Evolutionary conservation across 495 filamentous ascomycete species (phyloP).

Genomic region (Apodospora peruviana): DNA sequence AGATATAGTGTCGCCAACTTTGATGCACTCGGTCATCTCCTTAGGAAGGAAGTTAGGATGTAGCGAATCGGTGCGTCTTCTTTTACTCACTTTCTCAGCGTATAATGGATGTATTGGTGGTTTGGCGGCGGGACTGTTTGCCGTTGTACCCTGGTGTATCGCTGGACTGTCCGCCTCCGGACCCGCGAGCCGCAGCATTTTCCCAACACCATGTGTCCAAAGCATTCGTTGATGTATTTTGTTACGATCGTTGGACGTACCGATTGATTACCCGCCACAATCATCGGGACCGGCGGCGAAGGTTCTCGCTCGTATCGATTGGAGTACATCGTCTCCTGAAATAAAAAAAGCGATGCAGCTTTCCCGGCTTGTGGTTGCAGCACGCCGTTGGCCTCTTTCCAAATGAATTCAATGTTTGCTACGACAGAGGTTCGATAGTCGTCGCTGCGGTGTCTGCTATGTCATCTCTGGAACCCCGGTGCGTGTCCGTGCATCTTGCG

Average conservation of each 20-base stretch:
- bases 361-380: constrained; percentile 11
- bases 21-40: constrained; percentile 14
- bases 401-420: constrained; percentile 56
- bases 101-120: background rate
- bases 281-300: constrained; percentile 4
- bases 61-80: background rate
- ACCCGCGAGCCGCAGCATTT: constrained; percentile 31
- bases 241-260: constrained; percentile 56
- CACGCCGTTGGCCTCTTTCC: constrained; percentile 51
- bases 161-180: constrained; percentile 1
- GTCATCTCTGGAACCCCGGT: constrained; percentile 43
- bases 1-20: constrained; percentile 36
- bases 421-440: constrained; percentile 56
- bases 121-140: background rate
- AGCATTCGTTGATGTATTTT: constrained; percentile 57
- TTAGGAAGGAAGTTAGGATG: background rate
- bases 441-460: constrained; percentile 28
- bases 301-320: constrained; percentile 12
- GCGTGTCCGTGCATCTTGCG: constrained; percentile 30
- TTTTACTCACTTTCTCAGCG: background rate
- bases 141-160: background rate
- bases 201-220: constrained; percentile 54
- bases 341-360: constrained; percentile 36
- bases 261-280: constrained; percentile 1
- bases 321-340: constrained; percentile 28